Base-by-base conservation (phyloP, 768 basidiomycete genomes). In the Clathrus columnatus region DNA sequence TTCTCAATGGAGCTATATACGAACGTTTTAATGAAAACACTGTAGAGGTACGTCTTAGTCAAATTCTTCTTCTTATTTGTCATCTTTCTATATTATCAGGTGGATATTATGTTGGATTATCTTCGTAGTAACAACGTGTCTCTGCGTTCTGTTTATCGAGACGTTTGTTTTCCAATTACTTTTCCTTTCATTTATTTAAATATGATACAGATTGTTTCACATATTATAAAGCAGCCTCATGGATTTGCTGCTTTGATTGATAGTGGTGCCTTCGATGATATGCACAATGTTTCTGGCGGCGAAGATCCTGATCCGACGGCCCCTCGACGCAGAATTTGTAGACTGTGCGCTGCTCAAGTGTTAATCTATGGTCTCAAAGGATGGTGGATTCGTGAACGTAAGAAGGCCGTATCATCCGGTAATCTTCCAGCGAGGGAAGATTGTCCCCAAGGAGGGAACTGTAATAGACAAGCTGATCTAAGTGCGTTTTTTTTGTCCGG, bases 31-130 rank as follows among this genome's bases (percentile, higher is more conserved):
- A 83, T 60, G 76, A 76, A 59, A 91, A 92, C 63, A 78, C 75
- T 0, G 77, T 87, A 21, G 90, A 92, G 66, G 87, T 48, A 48
- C 26, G 46, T 29, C 3, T 18, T 48, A 7, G 4, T 14, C 44
- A 17, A n/a, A 46, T 54, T 29, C 20, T 27, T 21, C 48, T 21
- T 21, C 28, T 4, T 23, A 32, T 27, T 2, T 17, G 18, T 27
- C 5, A 17, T 21, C 24, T 20, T 24, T 18, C 21, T 27, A 30
- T 20, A 45, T n/a, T 17, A 47, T 36, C n/a, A 55, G 54, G 46
- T 88, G 26, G 90, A 91, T 29, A 80, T 87, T 56, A 80, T 92
- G 79, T 70, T 92, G 43, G 90, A 92, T 65, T 90, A 91, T 67
- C 68, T 91, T 44, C 77, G 79, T 14, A 73, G 74, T 16, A 78